Evolutionary conservation across 1,284 basidiomycete genomes (phyloP).

Genomic region (Sanghuangporus weigelae): DNA sequence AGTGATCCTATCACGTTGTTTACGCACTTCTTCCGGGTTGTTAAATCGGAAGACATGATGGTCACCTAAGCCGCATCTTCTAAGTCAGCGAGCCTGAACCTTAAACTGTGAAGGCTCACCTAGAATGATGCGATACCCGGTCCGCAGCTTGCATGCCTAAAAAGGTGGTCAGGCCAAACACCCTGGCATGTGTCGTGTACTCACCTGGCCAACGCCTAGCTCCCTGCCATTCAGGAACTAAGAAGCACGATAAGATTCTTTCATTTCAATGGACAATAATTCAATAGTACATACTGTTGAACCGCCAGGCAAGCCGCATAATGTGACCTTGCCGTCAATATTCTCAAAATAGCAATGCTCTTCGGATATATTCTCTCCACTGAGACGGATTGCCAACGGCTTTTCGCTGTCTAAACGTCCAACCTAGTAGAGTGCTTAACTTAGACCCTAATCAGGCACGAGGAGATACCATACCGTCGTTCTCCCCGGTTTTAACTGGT

Average conservation of each 20-base stretch:
- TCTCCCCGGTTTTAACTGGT: conserved; percentile 87
- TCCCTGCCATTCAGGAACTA: conserved; percentile 93
- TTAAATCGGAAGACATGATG: conserved; percentile 98
- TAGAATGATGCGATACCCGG: conserved; percentile 94
- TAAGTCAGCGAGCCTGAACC: conserved; percentile 14
- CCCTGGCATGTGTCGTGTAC: conserved; percentile 23
- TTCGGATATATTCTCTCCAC: conserved; percentile 86
- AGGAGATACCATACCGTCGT: conserved; percentile 53
- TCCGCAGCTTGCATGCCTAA: conserved; percentile 76
- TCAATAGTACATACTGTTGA: conserved; percentile 62
- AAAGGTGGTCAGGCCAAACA: conserved; percentile 23
- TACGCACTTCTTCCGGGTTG: conserved; percentile 91
- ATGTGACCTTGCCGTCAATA: conserved; percentile 76
- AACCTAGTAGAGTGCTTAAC: conserved; percentile 41
- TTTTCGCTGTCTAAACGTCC: conserved; percentile 79
- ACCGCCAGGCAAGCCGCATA: conserved; percentile 75
- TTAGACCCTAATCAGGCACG: conserved; percentile 13
- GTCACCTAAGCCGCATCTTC: conserved; percentile 55
- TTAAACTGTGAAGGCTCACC: conserved; percentile 40
- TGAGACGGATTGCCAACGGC: conserved; percentile 85
- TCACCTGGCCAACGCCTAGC: conserved; percentile 67
- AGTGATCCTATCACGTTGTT: conserved; percentile 75
- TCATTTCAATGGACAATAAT: background rate
- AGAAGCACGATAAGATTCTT: conserved; percentile 13
- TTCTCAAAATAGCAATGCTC: conserved; percentile 94